A percentile compares a stretch with the other conserved stretches of the same genome.
Evolutionary conservation across 768 basidiomycete genomes (phyloP).

Genomic region (Boletales sp.): DNA sequence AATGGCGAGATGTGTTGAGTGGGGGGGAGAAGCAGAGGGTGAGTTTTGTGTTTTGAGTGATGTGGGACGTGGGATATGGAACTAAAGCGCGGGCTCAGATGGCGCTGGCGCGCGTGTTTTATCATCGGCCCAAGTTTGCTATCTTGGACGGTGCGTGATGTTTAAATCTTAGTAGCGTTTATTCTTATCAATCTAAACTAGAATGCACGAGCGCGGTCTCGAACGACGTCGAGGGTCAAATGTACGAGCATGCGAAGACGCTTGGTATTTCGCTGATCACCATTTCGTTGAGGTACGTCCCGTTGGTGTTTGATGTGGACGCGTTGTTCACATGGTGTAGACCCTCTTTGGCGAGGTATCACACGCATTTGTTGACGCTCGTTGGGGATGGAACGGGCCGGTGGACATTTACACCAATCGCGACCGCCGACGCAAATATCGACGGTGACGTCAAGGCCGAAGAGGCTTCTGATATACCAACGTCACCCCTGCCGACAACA

Average conservation of each 20-base stretch:
- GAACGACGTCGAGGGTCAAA: constrained; percentile 90
- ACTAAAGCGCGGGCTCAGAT: constrained; percentile 45
- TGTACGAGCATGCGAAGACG: constrained; percentile 92
- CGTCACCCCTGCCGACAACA: neutral
- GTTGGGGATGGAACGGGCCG: constrained; percentile 64
- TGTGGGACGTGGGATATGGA: too few relatives aligned
- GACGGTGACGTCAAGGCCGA: neutral
- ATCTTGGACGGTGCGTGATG: constrained; percentile 71
- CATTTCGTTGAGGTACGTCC: constrained; percentile 73
- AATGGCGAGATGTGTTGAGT: constrained; percentile 94
- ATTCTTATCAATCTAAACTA: constrained; percentile 22
- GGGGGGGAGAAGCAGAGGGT: constrained; percentile 97
- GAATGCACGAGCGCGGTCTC: constrained; percentile 97
- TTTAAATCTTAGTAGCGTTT: neutral
- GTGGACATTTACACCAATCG: constrained; percentile 68
- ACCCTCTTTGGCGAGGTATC: constrained; percentile 84
- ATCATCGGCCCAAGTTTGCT: constrained; percentile 79
- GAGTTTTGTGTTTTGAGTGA: neutral
- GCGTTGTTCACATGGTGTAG: constrained; percentile 33
- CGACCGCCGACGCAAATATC: neutral
- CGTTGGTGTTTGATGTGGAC: too few relatives aligned
- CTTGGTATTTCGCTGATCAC: constrained; percentile 91
- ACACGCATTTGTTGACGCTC: constrained; percentile 80
- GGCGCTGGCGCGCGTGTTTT: constrained; percentile 91
- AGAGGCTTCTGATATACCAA: neutral